These are phyloP conservation scores for Botrytis galanthina DNA, from an alignment of 2,329 filamentous ascomycete genomes.

Conservation along the genomic window DNA sequence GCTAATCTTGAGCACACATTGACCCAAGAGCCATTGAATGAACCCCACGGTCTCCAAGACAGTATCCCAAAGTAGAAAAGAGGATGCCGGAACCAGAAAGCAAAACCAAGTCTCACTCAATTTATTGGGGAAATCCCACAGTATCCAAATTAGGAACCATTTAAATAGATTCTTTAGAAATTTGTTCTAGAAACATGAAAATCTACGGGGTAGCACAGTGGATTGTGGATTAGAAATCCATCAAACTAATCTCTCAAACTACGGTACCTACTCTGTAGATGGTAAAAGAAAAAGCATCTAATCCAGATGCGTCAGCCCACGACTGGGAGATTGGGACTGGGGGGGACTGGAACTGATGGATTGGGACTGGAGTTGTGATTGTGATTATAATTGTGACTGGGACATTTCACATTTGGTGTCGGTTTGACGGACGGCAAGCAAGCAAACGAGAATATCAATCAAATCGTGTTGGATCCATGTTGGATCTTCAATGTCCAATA, in stretches of 20 bases:
- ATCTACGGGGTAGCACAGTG: constrained; percentile 2
- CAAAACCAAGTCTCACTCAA: constrained; percentile 6
- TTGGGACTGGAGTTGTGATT: not conserved
- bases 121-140: constrained; percentile 6
- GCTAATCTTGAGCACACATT: not conserved
- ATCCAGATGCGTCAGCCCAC: not conserved
- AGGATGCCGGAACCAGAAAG: not conserved
- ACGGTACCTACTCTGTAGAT: not conserved
- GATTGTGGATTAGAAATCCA: not conserved
- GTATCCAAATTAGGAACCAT: constrained; percentile 9
- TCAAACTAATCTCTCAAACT: too few species aligned
- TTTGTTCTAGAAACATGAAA: constrained; percentile 20
- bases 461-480: not conserved
- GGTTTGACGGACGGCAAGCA: not conserved
- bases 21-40: not conserved
- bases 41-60: not conserved
- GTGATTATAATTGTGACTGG: not conserved
- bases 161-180: constrained; percentile 10
- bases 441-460: constrained; percentile 4
- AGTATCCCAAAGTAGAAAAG: constrained; percentile 9
- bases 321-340: not conserved
- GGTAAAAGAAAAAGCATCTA: not conserved
- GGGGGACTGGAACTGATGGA: not conserved
- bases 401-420: not conserved
- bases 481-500: not conserved